Evolutionary conservation across 1,284 basidiomycete species (phyloP).

Genomic region (Dichomitus squalens): DNA sequence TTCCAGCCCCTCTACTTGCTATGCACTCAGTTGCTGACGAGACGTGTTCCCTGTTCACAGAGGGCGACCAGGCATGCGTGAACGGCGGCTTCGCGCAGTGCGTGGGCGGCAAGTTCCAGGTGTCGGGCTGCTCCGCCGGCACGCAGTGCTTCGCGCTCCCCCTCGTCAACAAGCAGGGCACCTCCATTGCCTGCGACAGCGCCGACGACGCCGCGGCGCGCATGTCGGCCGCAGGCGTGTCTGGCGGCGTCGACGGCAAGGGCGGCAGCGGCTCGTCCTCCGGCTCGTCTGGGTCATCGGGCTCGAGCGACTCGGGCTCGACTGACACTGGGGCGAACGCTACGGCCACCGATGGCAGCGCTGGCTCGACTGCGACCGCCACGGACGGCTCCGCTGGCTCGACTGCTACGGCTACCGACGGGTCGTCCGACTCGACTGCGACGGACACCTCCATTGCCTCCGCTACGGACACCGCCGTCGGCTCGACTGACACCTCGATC

Average conservation of each 20-base stretch:
- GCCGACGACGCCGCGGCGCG: constrained; percentile 51
- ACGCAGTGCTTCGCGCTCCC: constrained; percentile 57
- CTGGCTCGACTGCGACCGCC: background rate
- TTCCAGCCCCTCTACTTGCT: background rate
- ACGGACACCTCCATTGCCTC: constrained; percentile 5
- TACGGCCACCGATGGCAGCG: background rate
- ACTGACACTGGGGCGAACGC: background rate
- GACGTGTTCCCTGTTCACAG: constrained; percentile 28
- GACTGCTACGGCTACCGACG: constrained; percentile 2
- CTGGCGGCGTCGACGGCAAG: constrained; percentile 37
- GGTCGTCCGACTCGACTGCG: background rate
- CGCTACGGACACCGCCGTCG: too few species aligned
- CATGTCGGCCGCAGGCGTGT: constrained; percentile 54
- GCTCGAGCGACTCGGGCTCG: background rate
- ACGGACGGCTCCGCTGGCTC: background rate
- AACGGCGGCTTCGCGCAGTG: constrained; percentile 43
- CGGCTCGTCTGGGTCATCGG: background rate
- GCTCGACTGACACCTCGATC: background rate
- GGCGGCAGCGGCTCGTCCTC: background rate
- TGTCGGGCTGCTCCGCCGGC: constrained; percentile 42
- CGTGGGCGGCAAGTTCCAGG: constrained; percentile 44
- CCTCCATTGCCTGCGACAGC: constrained; percentile 58
- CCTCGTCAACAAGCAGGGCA: constrained; percentile 58
- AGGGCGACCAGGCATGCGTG: constrained; percentile 44
- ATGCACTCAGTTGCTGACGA: too few species aligned